Evolutionary conservation across 257 asterid genomes (phyloP), one percentile per base, ranked within the genome.

Genomic region (Solanum arcanum): DNA sequence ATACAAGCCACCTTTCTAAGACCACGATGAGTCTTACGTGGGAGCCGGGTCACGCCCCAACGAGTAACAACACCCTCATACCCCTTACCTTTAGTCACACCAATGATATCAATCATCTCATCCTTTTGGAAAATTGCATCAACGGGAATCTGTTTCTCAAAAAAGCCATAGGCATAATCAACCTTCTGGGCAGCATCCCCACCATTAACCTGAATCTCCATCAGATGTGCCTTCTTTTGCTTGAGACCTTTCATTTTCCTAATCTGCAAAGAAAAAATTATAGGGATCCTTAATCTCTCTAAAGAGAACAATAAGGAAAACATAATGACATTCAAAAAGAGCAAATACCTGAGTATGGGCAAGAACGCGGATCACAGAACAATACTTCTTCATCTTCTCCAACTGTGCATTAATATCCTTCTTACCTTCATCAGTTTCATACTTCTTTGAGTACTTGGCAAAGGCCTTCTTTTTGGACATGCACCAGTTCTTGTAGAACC

Each of bases 41-140:
- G 98, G 16, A 95, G 97, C 20, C 98, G 97, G 25, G 98, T 94
- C 1, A 95, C 98, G 83, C 98, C 98, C 98, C 98, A 95, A n/a
- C 98, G 98, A 47, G 98, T 94, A 9, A 95, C 98, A 0, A 95
- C 98, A 64, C 98, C 98, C 82, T 95, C 98, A 2, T 92, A 95
- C 0, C 98, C 98, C 91, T 95, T 94, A 35, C 98, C 98, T 88
- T 93, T 95, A 4, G 98, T 95, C 69, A 95, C 97, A 15, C 98
- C 98, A 81, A 95, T 92, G 46, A 95, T 93, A 86, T 95, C 98
- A 14, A 95, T 90, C 98, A 95, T 95, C 90, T 95, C 98, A 83
- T 95, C 98, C 66, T 95, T 95, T 89, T 93, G 97, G 92, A 95
- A 94, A n/a, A 95, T 94, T 46, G 97, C 92, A 92, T 95, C 98